Percentiles rank a stretch among this genome's conserved stretches.
Evolutionary conservation across 2,329 filamentous ascomycete species (phyloP).

Genomic region (Xylariaceae sp.): DNA sequence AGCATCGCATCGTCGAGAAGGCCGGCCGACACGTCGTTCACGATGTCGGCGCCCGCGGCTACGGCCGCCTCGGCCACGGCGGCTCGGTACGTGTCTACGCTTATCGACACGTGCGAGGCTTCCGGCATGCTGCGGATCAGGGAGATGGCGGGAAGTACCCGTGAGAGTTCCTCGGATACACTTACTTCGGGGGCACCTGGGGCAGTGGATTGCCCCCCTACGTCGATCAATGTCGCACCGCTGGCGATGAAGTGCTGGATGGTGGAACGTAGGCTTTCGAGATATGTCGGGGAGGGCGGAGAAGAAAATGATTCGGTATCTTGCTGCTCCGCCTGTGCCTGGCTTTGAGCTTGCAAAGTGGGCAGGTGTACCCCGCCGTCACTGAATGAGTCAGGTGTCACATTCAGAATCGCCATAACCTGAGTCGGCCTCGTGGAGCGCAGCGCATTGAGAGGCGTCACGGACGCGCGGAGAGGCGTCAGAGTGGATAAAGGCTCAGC

Average conservation of each 20-base stretch:
- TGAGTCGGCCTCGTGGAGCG: slow-evolving; percentile 68
- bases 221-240: slow-evolving; percentile 85
- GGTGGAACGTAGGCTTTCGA: slow-evolving; percentile 62
- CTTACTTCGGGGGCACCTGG: slow-evolving; percentile 75
- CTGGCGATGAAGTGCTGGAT: slow-evolving; percentile 67
- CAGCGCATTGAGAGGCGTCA: slow-evolving; percentile 65
- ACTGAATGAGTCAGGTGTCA: slow-evolving; percentile 96
- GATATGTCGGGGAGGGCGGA: slow-evolving; percentile 14
- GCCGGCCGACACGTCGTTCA: slow-evolving; percentile 94
- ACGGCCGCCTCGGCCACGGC: slow-evolving; percentile 79
- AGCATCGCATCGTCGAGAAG: slow-evolving; percentile 83
- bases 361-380: slow-evolving; percentile 74
- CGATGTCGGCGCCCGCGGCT: slow-evolving; percentile 81
- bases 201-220: slow-evolving; percentile 92
- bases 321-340: neutral
- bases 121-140: slow-evolving; percentile 73
- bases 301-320: neutral
- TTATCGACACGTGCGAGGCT: slow-evolving; percentile 72
- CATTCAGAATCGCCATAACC: slow-evolving; percentile 93
- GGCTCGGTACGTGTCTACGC: slow-evolving; percentile 92
- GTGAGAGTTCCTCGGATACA: slow-evolving; percentile 74
- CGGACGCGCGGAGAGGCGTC: slow-evolving; percentile 58
- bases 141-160: slow-evolving; percentile 80
- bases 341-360: neutral
- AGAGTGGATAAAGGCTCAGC: slow-evolving; percentile 62